Evolutionary conservation across 805 yeast species (phyloP).

Genomic region (Cyberlindnera veronae): DNA sequence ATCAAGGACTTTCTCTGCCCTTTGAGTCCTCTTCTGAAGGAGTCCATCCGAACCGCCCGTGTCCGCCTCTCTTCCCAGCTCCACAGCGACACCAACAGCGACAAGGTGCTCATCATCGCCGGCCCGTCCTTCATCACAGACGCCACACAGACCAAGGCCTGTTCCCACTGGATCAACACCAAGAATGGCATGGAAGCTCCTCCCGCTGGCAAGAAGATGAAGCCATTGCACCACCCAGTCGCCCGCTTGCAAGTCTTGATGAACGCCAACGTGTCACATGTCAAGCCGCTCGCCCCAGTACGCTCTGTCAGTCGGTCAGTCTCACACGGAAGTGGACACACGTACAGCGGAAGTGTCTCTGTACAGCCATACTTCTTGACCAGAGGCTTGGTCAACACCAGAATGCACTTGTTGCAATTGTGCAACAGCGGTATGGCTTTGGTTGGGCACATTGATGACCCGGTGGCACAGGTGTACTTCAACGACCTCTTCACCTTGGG

Average conservation of each 20-base stretch:
- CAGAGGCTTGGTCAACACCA: constrained; percentile 11
- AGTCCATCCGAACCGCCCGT: constrained; percentile 3
- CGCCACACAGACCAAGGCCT: constrained; percentile 6
- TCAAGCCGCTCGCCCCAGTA: neutral
- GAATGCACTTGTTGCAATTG: constrained; percentile 8
- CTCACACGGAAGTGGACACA: neutral
- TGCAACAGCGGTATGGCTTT: neutral
- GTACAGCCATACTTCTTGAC: constrained; percentile 11
- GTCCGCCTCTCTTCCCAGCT: no score
- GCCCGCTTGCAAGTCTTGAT: constrained; percentile 3
- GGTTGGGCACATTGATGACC: constrained; percentile 8
- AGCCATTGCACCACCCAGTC: neutral
- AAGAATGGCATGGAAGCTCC: neutral
- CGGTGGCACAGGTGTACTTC: constrained; percentile 14
- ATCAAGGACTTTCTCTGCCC: constrained; percentile 16
- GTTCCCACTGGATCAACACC: constrained; percentile 11
- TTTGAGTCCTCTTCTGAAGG: constrained; percentile 1
- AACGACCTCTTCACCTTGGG: constrained; percentile 13
- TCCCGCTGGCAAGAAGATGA: constrained; percentile 1
- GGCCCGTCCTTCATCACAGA: constrained; percentile 7
- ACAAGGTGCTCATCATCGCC: constrained; percentile 5
- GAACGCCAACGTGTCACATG: constrained; percentile 9
- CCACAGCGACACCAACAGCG: neutral
- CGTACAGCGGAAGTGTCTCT: neutral
- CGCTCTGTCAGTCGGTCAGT: neutral